Conservation (phyloP, 225 moss, liverwort and hornwort genomes). For the Bryum argenteum region DNA sequence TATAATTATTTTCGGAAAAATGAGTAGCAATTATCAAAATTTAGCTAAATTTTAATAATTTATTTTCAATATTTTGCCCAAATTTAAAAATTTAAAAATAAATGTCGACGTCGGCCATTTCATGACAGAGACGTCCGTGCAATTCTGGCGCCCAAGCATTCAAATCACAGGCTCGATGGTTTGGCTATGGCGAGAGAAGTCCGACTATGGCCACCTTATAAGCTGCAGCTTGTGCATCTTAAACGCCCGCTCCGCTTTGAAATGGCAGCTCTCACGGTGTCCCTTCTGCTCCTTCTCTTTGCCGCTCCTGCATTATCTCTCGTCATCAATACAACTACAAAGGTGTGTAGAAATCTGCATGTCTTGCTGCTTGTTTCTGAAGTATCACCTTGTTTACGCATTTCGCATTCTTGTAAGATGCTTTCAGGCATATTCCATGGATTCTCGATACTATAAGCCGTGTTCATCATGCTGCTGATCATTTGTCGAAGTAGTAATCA, state of each 20-base stretch:
- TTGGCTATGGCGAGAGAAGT: neutral
- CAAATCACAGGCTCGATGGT: neutral
- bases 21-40: too few species aligned
- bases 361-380: neutral
- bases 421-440: too few species aligned
- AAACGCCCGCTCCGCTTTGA: too few species aligned
- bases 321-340: slow-evolving; percentile 30
- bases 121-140: neutral
- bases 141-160: slow-evolving; percentile 9
- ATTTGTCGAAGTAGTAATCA: neutral
- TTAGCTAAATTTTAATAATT: too few species aligned
- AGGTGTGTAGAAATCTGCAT: neutral
- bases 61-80: too few species aligned
- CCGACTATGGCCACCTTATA: neutral
- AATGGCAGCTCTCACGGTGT: slow-evolving; percentile 17
- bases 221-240: neutral
- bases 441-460: too few species aligned
- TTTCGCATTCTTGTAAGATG: too few species aligned
- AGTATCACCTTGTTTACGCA: neutral
- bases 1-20: too few species aligned
- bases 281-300: neutral
- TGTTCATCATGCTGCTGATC: too few species aligned
- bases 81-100: neutral
- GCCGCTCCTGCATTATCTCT: slow-evolving; percentile 19
- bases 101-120: neutral